Evolutionary conservation across 2,329 filamentous ascomycete genomes (phyloP).

Genomic region (Cryphonectria radicalis): DNA sequence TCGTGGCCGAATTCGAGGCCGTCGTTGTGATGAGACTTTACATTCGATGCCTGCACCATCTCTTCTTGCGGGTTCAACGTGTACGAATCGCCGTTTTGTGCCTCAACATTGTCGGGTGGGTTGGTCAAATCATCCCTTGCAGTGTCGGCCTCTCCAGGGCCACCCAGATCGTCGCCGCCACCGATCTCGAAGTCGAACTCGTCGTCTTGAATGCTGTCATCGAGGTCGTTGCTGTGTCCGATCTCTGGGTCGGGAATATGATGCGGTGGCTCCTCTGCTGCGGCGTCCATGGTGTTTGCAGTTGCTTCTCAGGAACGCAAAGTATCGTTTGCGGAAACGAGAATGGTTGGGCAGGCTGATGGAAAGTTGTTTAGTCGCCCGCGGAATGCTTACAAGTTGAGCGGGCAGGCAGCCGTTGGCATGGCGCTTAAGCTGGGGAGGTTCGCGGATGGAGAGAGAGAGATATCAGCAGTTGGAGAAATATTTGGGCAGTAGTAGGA

Average conservation of each 20-base stretch:
- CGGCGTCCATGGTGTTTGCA: conserved; percentile 31
- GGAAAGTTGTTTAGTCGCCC: conserved; percentile 4
- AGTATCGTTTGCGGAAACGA: conserved; percentile 3
- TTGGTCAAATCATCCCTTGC: not conserved
- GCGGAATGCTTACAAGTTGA: conserved; percentile 1
- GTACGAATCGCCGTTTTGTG: not conserved
- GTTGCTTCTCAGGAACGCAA: not conserved
- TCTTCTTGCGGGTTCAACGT: conserved; percentile 9
- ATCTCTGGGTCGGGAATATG: conserved; percentile 24
- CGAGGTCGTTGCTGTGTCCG: conserved; percentile 27
- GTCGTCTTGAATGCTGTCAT: conserved; percentile 31
- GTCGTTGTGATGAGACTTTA: conserved; percentile 2
- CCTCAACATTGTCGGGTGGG: not conserved
- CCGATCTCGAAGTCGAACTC: conserved; percentile 40
- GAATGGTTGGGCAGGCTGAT: not conserved
- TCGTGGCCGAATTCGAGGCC: not conserved
- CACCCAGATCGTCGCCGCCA: conserved; percentile 31
- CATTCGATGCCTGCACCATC: not conserved
- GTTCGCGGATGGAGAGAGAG: not conserved
- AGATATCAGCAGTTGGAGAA: not conserved
- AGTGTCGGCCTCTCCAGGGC: conserved; percentile 23
- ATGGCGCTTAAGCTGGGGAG: not conserved
- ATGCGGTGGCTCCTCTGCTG: conserved; percentile 24
- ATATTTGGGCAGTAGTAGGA: too few relatives aligned
- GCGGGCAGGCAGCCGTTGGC: not conserved